A percentile compares a stretch with the other conserved stretches of the same genome.
Conservation (phyloP, 257 asterid genomes). For the Lavandula angustifolia region DNA sequence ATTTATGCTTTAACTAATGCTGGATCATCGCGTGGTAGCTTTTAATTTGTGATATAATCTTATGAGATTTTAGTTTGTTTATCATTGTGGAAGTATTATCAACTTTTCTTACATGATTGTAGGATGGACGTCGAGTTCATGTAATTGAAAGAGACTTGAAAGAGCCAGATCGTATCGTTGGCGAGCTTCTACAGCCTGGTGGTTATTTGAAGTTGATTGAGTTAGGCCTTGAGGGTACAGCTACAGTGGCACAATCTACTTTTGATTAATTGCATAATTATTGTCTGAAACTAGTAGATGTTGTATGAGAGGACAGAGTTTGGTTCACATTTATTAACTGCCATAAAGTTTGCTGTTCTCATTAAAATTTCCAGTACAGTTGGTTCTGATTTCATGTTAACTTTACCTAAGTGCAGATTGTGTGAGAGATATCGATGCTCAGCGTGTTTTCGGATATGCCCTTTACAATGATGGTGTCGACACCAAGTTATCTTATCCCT, state of each 20-base stretch:
- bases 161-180: constrained; percentile 82
- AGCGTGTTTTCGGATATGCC: constrained; percentile 66
- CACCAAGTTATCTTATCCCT: constrained; percentile 63
- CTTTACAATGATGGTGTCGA: constrained; percentile 71
- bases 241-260: constrained; percentile 11
- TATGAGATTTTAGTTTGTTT: no score
- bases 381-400: constrained; percentile 7
- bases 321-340: background rate
- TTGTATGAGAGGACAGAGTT: constrained; percentile 12
- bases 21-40: background rate
- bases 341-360: background rate
- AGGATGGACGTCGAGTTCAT: constrained; percentile 77
- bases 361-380: no score
- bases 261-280: constrained; percentile 8
- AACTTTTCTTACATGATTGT: constrained; percentile 12
- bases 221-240: constrained; percentile 73
- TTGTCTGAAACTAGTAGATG: background rate
- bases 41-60: no score
- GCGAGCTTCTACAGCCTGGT: constrained; percentile 85
- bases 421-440: constrained; percentile 68
- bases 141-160: constrained; percentile 79
- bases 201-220: constrained; percentile 75
- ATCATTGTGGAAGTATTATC: background rate
- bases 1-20: no score
- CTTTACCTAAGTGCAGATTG: constrained; percentile 55